Conservation (phyloP, 1,139 yeast species). For the Ashbya aceris region DNA sequence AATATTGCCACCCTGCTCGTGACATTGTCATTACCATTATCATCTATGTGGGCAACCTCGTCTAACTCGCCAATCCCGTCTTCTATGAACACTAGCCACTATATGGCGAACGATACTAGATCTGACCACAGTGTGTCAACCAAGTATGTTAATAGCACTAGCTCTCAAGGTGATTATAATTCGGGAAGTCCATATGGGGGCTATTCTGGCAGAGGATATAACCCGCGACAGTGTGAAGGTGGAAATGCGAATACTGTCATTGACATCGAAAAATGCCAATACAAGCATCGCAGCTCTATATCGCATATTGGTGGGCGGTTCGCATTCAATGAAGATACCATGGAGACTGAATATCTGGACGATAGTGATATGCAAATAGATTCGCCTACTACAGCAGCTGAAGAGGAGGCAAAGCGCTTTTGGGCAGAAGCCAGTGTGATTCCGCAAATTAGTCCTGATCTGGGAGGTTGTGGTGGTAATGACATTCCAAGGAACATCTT, state of each 20-base stretch:
- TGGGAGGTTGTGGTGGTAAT: too few relatives aligned
- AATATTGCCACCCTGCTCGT: constrained; percentile 39
- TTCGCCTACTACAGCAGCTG: constrained; percentile 28
- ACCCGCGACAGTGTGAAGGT: background rate
- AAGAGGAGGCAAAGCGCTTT: constrained; percentile 28
- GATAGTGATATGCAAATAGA: constrained; percentile 10
- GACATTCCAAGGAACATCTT: background rate
- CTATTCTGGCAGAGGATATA: background rate
- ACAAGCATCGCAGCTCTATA: background rate
- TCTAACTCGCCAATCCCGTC: constrained; percentile 36
- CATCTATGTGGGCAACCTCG: constrained; percentile 82
- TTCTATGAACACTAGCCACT: constrained; percentile 19
- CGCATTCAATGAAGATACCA: background rate
- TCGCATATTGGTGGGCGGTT: background rate
- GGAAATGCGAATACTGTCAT: constrained; percentile 1
- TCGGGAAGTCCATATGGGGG: background rate
- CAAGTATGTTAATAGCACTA: background rate
- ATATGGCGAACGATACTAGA: constrained; percentile 5
- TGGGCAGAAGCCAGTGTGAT: constrained; percentile 17
- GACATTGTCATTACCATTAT: constrained; percentile 66
- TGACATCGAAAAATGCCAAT: constrained; percentile 6
- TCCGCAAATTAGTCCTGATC: too few relatives aligned
- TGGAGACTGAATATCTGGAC: background rate
- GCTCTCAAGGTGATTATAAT: background rate
- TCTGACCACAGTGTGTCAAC: background rate